phyloP scores from a whole-genome alignment of 2,329 filamentous ascomycete genomes.

The Amauroascus niger region DNA sequence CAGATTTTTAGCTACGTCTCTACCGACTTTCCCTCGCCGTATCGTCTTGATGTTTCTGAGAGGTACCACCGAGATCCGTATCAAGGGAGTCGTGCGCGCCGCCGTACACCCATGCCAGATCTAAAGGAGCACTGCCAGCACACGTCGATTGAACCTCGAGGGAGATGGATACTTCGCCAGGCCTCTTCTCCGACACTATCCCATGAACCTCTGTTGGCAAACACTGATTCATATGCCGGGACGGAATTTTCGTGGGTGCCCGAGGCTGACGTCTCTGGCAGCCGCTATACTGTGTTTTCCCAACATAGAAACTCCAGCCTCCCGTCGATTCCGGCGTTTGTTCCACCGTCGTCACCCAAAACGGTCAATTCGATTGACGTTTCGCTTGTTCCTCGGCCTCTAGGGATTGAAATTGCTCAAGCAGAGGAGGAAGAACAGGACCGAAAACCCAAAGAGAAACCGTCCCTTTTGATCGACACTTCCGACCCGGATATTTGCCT shows the following conservation, averaged over 20 bases:
- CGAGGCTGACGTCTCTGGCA: not conserved
- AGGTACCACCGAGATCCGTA: not conserved
- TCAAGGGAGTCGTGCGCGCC: not conserved
- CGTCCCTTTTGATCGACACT: not conserved
- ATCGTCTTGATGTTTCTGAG: not conserved
- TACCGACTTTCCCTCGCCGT: not conserved
- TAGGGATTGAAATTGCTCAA: not conserved
- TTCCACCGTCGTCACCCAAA: not conserved
- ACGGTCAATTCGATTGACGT: conserved; percentile 8
- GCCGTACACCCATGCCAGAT: not conserved
- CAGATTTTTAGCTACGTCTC: not conserved
- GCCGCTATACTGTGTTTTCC: not conserved
- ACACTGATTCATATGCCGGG: not conserved
- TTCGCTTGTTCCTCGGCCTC: conserved; percentile 8
- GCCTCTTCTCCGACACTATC: not conserved
- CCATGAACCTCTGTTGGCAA: not conserved
- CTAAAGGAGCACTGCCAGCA: not conserved
- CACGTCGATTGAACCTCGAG: not conserved
- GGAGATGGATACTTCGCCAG: conserved; percentile 1
- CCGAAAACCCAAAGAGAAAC: not conserved
- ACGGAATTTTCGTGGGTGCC: not conserved
- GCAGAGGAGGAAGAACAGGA: not conserved
- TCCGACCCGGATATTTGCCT: conserved; percentile 11
- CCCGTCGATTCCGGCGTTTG: not conserved
- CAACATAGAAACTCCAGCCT: not conserved